phyloP scores from a whole-genome alignment of 495 filamentous ascomycete species.

The Tetracladium setigerum region DNA sequence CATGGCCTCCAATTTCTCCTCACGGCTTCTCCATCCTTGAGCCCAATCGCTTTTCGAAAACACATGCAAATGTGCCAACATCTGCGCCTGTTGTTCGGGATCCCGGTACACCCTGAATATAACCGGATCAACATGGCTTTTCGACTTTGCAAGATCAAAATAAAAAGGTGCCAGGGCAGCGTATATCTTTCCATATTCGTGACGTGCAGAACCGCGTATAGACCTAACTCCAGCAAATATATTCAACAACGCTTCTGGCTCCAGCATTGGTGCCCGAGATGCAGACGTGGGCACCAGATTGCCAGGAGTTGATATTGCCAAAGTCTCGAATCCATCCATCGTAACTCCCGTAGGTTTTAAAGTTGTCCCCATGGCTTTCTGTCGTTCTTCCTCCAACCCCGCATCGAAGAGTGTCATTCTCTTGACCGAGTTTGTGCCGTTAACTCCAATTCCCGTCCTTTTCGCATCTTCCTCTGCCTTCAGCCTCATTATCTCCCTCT shows the following conservation, averaged over 20 bases:
- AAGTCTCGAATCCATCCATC: conserved; percentile 34
- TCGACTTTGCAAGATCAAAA: conserved; percentile 64
- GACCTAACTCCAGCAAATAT: conserved; percentile 64
- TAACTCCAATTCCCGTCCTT: conserved; percentile 28
- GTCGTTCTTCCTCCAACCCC: conserved; percentile 46
- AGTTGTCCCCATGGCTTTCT: conserved; percentile 13
- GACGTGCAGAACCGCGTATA: conserved; percentile 76
- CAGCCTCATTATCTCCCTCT: conserved; percentile 50
- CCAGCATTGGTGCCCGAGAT: conserved; percentile 28
- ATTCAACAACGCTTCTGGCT: conserved; percentile 52
- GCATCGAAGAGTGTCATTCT: conserved; percentile 61
- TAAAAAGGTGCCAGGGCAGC: conserved; percentile 83
- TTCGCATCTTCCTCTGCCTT: conserved; percentile 41
- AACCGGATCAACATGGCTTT: conserved; percentile 69
- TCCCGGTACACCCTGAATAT: conserved; percentile 82
- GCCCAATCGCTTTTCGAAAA: conserved; percentile 79
- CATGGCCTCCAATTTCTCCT: conserved; percentile 65
- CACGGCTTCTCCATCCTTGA: conserved; percentile 60
- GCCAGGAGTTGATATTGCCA: conserved; percentile 22
- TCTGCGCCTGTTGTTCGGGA: conserved; percentile 80
- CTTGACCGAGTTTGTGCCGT: conserved; percentile 17
- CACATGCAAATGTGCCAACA: conserved; percentile 67
- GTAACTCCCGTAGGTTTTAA: conserved; percentile 1
- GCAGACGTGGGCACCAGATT: background rate
- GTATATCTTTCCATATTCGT: conserved; percentile 89